Base-by-base conservation (phyloP, 495 filamentous ascomycete species). In the Talaromyces nanjingensis region DNA sequence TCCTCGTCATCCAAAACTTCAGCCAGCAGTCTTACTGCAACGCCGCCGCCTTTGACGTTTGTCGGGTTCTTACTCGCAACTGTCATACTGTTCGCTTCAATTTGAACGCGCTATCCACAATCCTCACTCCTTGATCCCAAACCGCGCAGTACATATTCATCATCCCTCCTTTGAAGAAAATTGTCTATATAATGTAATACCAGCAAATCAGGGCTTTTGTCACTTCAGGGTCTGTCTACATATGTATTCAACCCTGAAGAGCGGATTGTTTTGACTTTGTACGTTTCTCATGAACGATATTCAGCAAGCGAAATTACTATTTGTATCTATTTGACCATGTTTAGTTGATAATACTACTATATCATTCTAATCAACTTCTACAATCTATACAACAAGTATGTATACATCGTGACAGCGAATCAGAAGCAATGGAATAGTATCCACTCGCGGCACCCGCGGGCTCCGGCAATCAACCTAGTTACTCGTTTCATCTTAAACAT, bases 231-330 rank as follows among this genome's bases (percentile, higher is more conserved):
- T 37, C 33, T 42, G 37, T 42, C 14, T 42, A 27, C 27, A 27
- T 27, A 27, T 27, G 27, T 27, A 9, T 16, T 16, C 29, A 16
- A 9, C 37, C 18, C n/a, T 49, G 45, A 20, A 49, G 45, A 49
- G 45, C 16, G 2, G 45, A 49, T 8, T 20, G n/a, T 4, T 18
- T 45, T 49, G 45, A 49, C n/a, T 18, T 22, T 49, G n/a, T 3
- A 49, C 45, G 45, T 56, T 56, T 22, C 18, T 54, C n/a, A 29
- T 29, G 53, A 56, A 56, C 27, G 22, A 27, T 56, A 9, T 61
- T 24, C 59, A 61, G 59, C 59, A 29, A 61, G 59, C 59, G 59
- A 61, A 20, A 16, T 45, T 47, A 27, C 18, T 27, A 61, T 42
- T 59, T 37, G 20, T 37, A 37, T 45, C 20, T 61, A 42, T 37